Base-by-base conservation (phyloP, 108 stramenopile species). In the Pelagomonas calceolata region DNA sequence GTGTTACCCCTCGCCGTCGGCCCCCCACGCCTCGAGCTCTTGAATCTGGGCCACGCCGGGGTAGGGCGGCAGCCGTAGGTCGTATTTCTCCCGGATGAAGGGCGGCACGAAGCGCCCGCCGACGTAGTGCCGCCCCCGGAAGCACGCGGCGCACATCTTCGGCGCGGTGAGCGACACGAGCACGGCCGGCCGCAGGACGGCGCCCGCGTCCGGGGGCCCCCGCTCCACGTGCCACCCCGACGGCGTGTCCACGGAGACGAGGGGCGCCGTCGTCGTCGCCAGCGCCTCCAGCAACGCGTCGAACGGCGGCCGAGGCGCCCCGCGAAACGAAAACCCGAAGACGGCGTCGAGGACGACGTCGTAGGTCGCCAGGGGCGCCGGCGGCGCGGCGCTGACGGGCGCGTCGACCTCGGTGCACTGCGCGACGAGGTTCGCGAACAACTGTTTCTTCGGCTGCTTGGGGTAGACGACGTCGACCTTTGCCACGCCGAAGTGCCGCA, bases 281-380 rank as follows among this genome's bases (percentile, higher is more conserved):
- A 96, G 87, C 65, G 75, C 69, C 5, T 71, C 14, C 33, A 97
- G 74, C n/a, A 92, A 82, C 0, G 78, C 82, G 45, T 85, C 91
- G 76, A 94, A 97, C 10, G 98, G 96, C 69, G 91, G 91, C 33
- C 96, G 84, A 12, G 80, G 65, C 0, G 85, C 83, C 4, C 92
- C 91, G 26, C 83, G 77, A 73, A 96, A 96, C 30, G 88, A 86
- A 86, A 99, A 99, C 14, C 98, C 98, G 80, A 99, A 99, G 32
- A 99, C 85, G 15, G 92, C 90, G 77, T 99, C 98, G 12, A 99
- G 82, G n/a, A 99, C 88, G n/a, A 85, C 65, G 68, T 90, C 88
- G 67, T 65, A 89, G 29, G 64, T 34, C 21, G 33, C 67, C 78
- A 64, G 71, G 73, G 72, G 46, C 36, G 30, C 68, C 21, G 90